Evolutionary conservation across 2,329 filamentous ascomycete species (phyloP).

Genomic region (Aspergillus quadrilineatus): DNA sequence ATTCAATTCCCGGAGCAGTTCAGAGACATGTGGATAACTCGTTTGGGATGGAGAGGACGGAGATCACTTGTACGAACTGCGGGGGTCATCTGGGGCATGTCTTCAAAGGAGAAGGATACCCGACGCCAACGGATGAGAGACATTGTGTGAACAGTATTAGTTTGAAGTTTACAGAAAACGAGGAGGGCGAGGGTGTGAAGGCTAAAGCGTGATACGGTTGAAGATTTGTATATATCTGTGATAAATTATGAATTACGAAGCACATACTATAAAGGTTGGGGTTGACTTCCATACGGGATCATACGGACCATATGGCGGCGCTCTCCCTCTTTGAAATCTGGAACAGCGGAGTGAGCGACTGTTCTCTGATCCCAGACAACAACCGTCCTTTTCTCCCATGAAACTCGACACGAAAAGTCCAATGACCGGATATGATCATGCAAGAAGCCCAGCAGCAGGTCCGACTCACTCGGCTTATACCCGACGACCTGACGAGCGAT

Average conservation of each 20-base stretch:
- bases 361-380: slow-evolving; percentile 16
- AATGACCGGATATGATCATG: slow-evolving; percentile 14
- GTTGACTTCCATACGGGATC: slow-evolving; percentile 15
- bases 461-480: slow-evolving; percentile 12
- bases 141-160: slow-evolving; percentile 96
- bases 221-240: background rate
- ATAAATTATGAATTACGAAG: background rate
- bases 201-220: slow-evolving; percentile 27
- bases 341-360: slow-evolving; percentile 13
- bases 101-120: slow-evolving; percentile 83
- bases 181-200: slow-evolving; percentile 47
- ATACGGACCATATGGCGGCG: slow-evolving; percentile 15
- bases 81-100: slow-evolving; percentile 90
- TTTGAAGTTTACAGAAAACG: slow-evolving; percentile 75
- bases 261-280: background rate
- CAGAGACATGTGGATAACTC: slow-evolving; percentile 73
- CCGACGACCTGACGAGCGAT: slow-evolving; percentile 14
- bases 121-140: slow-evolving; percentile 87
- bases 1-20: slow-evolving; percentile 88
- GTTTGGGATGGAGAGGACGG: slow-evolving; percentile 80
- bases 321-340: slow-evolving; percentile 13
- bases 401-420: slow-evolving; percentile 11
- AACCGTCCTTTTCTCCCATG: slow-evolving; percentile 13
- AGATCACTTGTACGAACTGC: slow-evolving; percentile 94
- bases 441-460: slow-evolving; percentile 7